Percentiles rank a stretch among this genome's conserved stretches.
Evolutionary conservation across 805 yeast genomes (phyloP).

Genomic region (Candida xiaguanensis): DNA sequence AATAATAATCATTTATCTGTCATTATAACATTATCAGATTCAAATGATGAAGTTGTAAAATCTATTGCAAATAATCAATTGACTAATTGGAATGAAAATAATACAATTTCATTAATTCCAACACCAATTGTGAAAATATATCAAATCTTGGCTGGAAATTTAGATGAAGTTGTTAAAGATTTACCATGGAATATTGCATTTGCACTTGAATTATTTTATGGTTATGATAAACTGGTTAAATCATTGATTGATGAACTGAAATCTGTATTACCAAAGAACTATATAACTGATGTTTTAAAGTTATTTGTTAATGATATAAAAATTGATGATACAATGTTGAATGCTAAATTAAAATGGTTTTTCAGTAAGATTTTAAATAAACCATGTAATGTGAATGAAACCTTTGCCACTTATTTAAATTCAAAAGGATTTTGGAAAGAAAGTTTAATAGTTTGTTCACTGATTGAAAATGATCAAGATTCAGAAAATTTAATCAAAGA

Average conservation of each 20-base stretch:
- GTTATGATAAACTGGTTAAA: slow-evolving; percentile 27
- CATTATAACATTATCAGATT: slow-evolving; percentile 64
- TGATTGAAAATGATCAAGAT: slow-evolving; percentile 44
- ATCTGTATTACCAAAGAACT: slow-evolving; percentile 11
- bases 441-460: slow-evolving; percentile 61
- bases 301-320: slow-evolving; percentile 11
- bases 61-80: slow-evolving; percentile 60
- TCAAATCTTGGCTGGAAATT: slow-evolving; percentile 57
- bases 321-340: slow-evolving; percentile 18
- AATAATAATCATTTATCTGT: slow-evolving; percentile 69
- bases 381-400: slow-evolving; percentile 24
- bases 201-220: slow-evolving; percentile 61
- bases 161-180: slow-evolving; percentile 35
- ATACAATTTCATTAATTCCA: slow-evolving; percentile 43
- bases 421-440: slow-evolving; percentile 49
- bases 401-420: slow-evolving; percentile 49
- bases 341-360: slow-evolving; percentile 49
- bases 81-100: slow-evolving; percentile 54
- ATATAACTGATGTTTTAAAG: slow-evolving; percentile 18
- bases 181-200: slow-evolving; percentile 67
- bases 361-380: slow-evolving; percentile 39
- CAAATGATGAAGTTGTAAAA: slow-evolving; percentile 59
- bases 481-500: slow-evolving; percentile 41
- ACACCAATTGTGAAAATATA: slow-evolving; percentile 53
- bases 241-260: slow-evolving; percentile 10